Percentiles rank a stretch among this genome's conserved stretches.
Conservation (phyloP, 2,329 filamentous ascomycete genomes). For the Xylaria sp. region DNA sequence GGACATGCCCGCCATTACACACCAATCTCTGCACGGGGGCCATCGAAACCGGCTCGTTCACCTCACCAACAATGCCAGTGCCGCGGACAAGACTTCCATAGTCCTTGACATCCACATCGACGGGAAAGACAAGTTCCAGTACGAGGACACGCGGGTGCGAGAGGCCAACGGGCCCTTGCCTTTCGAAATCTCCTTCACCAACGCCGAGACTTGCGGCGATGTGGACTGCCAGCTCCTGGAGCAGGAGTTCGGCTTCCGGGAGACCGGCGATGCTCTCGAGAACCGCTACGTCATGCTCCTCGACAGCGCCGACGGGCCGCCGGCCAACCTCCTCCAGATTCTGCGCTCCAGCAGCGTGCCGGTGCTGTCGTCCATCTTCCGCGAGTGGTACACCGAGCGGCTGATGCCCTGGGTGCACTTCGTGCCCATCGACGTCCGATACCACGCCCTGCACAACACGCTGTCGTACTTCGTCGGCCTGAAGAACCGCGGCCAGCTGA, state of each 20-base stretch:
- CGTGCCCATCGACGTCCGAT: slow-evolving; percentile 73
- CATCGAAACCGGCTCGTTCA: slow-evolving; percentile 74
- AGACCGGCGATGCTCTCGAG: slow-evolving; percentile 62
- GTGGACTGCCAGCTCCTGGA: slow-evolving; percentile 52
- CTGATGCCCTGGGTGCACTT: slow-evolving; percentile 79
- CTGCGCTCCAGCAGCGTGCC: slow-evolving; percentile 69
- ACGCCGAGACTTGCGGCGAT: slow-evolving; percentile 59
- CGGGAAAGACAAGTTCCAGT: slow-evolving; percentile 50
- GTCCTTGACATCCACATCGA: slow-evolving; percentile 52
- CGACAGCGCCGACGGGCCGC: slow-evolving; percentile 71
- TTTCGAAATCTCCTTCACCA: slow-evolving; percentile 62
- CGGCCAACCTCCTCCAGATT: slow-evolving; percentile 61
- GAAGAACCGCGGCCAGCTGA: slow-evolving; percentile 45
- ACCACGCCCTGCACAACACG: slow-evolving; percentile 74
- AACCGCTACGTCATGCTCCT: slow-evolving; percentile 73
- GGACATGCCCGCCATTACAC: slow-evolving; percentile 51
- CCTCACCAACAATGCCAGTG: slow-evolving; percentile 62
- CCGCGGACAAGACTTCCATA: slow-evolving; percentile 53
- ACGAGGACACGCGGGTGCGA: slow-evolving; percentile 55
- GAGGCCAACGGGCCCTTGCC: slow-evolving; percentile 58
- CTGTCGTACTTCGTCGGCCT: slow-evolving; percentile 73
- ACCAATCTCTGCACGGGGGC: slow-evolving; percentile 65
- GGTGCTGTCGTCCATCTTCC: slow-evolving; percentile 72
- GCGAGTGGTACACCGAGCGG: slow-evolving; percentile 78
- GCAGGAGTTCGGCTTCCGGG: slow-evolving; percentile 52